Evolutionary conservation across 768 basidiomycete species (phyloP).

Genomic region (Coprinellus micaceus): DNA sequence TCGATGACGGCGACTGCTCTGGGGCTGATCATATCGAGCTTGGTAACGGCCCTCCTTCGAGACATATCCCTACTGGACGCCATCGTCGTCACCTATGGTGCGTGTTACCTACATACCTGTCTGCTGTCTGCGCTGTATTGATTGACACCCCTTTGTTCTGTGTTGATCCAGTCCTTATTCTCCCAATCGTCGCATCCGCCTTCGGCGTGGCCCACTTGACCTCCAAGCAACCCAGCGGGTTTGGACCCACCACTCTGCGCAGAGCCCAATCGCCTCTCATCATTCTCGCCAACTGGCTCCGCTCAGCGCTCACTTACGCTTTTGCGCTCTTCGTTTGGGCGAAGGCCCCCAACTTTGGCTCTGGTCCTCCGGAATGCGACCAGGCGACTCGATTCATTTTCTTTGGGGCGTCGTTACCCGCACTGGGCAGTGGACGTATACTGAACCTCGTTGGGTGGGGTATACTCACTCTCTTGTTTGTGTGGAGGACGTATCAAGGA

Average conservation of each 20-base stretch:
- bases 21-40: slow-evolving; percentile 22
- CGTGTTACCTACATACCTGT: background rate
- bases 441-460: slow-evolving; percentile 21
- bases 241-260: slow-evolving; percentile 14
- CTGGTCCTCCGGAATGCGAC: slow-evolving; percentile 18
- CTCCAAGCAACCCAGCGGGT: slow-evolving; percentile 7
- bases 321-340: slow-evolving; percentile 27
- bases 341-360: slow-evolving; percentile 20
- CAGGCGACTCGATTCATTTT: slow-evolving; percentile 21
- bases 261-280: slow-evolving; percentile 22
- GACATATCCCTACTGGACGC: slow-evolving; percentile 22
- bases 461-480: slow-evolving; percentile 16
- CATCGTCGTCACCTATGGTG: slow-evolving; percentile 25
- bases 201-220: slow-evolving; percentile 19
- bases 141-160: background rate
- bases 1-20: slow-evolving; percentile 26
- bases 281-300: slow-evolving; percentile 25
- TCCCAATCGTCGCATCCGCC: slow-evolving; percentile 23
- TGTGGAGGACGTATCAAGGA: slow-evolving; percentile 16
- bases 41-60: slow-evolving; percentile 17
- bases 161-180: slow-evolving; percentile 16
- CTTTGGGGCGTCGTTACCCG: slow-evolving; percentile 24
- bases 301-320: slow-evolving; percentile 23
- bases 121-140: background rate
- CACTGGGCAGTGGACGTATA: slow-evolving; percentile 18